Percentiles rank a stretch among this genome's conserved stretches.
Evolutionary conservation across 169 alveolate genomes (phyloP).

Genomic region (Plasmodium fragile): DNA sequence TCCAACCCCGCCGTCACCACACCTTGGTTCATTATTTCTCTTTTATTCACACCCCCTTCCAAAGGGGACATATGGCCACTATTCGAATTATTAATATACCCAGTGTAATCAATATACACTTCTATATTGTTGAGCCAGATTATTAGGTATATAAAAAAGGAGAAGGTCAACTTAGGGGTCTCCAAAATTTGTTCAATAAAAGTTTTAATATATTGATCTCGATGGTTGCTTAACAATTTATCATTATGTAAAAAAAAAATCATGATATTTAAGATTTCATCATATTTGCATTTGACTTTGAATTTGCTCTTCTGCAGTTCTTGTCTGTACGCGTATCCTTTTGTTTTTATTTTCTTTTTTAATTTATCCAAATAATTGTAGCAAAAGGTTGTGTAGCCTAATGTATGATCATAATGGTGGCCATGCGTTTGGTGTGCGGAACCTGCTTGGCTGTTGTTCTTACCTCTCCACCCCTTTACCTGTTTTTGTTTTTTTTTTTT

Average conservation of each 20-base stretch:
- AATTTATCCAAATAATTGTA: slow-evolving; percentile 49
- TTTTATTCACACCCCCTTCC: background rate
- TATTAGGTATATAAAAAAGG: slow-evolving; percentile 67
- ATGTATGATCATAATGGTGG: background rate
- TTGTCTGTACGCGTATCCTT: slow-evolving; percentile 15
- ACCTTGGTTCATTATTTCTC: background rate
- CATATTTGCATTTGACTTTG: slow-evolving; percentile 51
- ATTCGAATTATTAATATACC: slow-evolving; percentile 54
- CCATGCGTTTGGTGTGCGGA: background rate
- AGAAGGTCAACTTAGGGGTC: slow-evolving; percentile 65
- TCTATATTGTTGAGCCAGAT: slow-evolving; percentile 65
- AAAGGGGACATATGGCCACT: background rate
- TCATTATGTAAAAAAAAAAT: slow-evolving; percentile 65
- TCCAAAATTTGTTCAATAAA: slow-evolving; percentile 67
- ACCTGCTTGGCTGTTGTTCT: background rate
- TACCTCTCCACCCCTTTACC: background rate
- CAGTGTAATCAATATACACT: slow-evolving; percentile 40
- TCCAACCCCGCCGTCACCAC: background rate
- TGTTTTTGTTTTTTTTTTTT: slow-evolving; percentile 3
- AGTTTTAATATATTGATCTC: slow-evolving; percentile 74
- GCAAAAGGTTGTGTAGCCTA: slow-evolving; percentile 46
- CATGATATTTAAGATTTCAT: slow-evolving; percentile 57
- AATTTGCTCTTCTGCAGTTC: slow-evolving; percentile 37
- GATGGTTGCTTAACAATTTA: slow-evolving; percentile 37
- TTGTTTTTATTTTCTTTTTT: slow-evolving; percentile 40